Evolutionary conservation across 2,329 filamentous ascomycete species (phyloP).

Genomic region (Elsinoe batatas): DNA sequence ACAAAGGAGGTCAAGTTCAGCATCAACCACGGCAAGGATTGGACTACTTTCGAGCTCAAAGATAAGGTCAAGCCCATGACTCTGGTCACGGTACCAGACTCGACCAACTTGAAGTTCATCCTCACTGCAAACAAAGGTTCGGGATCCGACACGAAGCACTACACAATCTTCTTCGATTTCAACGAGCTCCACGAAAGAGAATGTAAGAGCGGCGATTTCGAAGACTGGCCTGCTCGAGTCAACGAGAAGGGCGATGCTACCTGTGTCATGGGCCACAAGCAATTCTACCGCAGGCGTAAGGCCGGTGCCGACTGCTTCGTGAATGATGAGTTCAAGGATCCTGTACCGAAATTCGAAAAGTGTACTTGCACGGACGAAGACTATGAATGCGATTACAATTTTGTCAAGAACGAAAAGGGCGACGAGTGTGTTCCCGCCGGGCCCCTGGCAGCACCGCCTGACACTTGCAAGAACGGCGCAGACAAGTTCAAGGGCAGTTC

Average conservation of each 20-base stretch:
- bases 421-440: constrained; percentile 59
- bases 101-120: constrained; percentile 84
- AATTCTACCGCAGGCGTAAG: constrained; percentile 77
- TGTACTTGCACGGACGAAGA: constrained; percentile 78
- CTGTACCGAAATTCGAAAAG: constrained; percentile 55
- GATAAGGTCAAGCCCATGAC: constrained; percentile 59
- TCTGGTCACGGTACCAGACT: constrained; percentile 83
- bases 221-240: constrained; percentile 77
- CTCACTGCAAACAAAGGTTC: constrained; percentile 54
- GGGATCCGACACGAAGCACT: constrained; percentile 43
- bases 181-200: constrained; percentile 67
- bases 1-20: constrained; percentile 67
- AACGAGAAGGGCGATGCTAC: constrained; percentile 71
- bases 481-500: constrained; percentile 76
- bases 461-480: constrained; percentile 59
- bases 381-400: constrained; percentile 96
- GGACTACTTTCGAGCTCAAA: constrained; percentile 62
- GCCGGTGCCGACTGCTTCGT: constrained; percentile 83
- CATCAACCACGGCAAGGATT: constrained; percentile 77
- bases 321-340: constrained; percentile 73
- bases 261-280: constrained; percentile 93
- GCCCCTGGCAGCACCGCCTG: constrained; percentile 56
- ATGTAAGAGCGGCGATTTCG: constrained; percentile 68
- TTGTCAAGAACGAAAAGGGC: constrained; percentile 52
- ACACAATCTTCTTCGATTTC: constrained; percentile 69